These are phyloP conservation scores for Blepharisma undulans DNA, from an alignment of 169 alveolate genomes.

Conservation along the genomic window DNA sequence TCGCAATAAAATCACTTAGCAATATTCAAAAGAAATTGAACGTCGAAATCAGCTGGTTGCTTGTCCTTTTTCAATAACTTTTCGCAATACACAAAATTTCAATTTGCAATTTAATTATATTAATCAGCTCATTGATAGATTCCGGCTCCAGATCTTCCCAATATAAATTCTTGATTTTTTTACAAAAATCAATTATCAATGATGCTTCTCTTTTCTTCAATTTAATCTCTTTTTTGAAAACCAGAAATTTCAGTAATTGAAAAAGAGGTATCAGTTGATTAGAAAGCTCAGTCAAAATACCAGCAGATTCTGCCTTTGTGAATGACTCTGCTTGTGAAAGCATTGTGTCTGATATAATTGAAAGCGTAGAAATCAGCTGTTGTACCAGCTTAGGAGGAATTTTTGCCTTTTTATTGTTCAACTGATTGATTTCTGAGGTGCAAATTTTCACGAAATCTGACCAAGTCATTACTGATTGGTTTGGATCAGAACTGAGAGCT, in stretches of 20 bases:
- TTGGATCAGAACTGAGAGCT: not conserved
- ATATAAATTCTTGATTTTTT: not conserved
- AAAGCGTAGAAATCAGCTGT: not conserved
- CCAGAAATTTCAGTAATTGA: not conserved
- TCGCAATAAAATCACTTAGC: not conserved
- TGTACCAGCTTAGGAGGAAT: not conserved
- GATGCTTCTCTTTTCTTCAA: not conserved
- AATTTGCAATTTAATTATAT: not conserved
- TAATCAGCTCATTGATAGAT: not conserved
- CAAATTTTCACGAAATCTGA: not conserved
- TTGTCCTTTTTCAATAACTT: not conserved
- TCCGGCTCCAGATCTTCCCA: not conserved
- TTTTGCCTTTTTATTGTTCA: not conserved
- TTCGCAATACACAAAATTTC: not conserved
- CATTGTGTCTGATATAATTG: not conserved
- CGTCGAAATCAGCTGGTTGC: not conserved
- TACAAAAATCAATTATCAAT: not conserved
- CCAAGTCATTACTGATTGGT: not conserved
- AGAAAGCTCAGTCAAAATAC: not conserved
- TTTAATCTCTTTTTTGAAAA: not conserved
- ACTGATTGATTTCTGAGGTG: not conserved
- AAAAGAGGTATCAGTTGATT: not conserved
- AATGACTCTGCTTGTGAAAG: not conserved
- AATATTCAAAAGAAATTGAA: not conserved
- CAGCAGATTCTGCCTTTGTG: not conserved